Evolutionary conservation across 202 grass and related monocot genomes (phyloP).

Genomic region (Tripidium arundinaceum): DNA sequence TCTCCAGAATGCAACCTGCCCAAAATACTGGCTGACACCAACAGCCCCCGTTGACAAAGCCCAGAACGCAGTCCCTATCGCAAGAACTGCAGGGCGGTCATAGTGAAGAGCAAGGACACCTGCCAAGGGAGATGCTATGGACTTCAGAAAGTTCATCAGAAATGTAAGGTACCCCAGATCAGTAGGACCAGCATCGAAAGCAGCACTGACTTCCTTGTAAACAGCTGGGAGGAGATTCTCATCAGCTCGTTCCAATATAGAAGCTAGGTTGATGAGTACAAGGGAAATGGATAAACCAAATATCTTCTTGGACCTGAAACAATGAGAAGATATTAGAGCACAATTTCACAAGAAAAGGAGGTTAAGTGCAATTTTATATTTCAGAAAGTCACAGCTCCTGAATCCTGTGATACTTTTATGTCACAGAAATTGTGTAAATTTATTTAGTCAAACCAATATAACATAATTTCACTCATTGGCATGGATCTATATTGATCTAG

Average conservation of each 20-base stretch:
- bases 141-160: slow-evolving; percentile 89
- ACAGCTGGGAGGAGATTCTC: slow-evolving; percentile 93
- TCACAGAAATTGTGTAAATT: neutral
- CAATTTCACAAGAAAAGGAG: neutral
- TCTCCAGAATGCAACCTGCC: slow-evolving; percentile 84
- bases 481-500: neutral
- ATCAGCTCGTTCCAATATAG: slow-evolving; percentile 87
- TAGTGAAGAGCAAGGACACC: slow-evolving; percentile 82
- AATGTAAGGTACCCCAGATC: slow-evolving; percentile 94
- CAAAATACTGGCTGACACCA: slow-evolving; percentile 72
- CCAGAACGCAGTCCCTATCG: slow-evolving; percentile 72
- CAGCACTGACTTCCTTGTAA: slow-evolving; percentile 97
- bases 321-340: slow-evolving; percentile 5
- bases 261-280: slow-evolving; percentile 94
- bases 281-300: slow-evolving; percentile 85
- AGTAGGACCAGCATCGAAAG: slow-evolving; percentile 83
- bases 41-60: slow-evolving; percentile 87
- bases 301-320: slow-evolving; percentile 66
- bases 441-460: neutral
- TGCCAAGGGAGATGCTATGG: slow-evolving; percentile 78
- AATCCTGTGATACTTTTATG: neutral
- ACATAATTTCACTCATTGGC: neutral
- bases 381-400: neutral
- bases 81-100: slow-evolving; percentile 74
- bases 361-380: neutral